Percentiles rank a stretch among this genome's conserved stretches.
Conservation (phyloP, 345 rosid genomes). For the Hibiscus tridactylites region DNA sequence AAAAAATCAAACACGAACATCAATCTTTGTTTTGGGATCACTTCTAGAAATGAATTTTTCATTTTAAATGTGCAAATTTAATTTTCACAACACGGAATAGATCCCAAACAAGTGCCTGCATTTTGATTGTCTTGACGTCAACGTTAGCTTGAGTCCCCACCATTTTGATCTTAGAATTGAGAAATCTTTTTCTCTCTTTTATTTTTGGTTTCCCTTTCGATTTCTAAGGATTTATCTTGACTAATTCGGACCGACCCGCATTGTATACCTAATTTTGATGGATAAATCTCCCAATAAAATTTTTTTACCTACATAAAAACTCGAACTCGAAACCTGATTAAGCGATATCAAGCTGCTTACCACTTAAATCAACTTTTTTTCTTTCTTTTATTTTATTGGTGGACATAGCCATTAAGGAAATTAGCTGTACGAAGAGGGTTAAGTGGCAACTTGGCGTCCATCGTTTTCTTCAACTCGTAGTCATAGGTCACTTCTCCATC, state of each 20-base stretch:
- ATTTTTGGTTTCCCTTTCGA: background rate
- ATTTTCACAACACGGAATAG: no score
- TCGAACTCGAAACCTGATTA: no score
- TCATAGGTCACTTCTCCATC: constrained; percentile 4
- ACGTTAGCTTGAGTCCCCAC: background rate
- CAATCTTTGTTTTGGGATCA: no score
- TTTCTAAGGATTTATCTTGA: no score
- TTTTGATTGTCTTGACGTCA: background rate
- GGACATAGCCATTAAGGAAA: background rate
- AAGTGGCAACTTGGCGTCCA: background rate
- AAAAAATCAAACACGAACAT: no score
- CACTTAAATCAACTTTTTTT: no score
- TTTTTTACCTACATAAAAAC: no score
- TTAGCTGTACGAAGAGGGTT: background rate
- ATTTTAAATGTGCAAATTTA: background rate
- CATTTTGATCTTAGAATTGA: background rate
- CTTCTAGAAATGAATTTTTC: no score
- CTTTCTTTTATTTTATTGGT: background rate
- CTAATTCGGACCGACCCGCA: no score
- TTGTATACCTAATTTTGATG: no score
- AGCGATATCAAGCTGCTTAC: no score
- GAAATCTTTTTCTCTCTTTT: background rate
- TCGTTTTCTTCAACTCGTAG: background rate
- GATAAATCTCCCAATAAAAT: no score
- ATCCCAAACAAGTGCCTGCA: background rate